Evolutionary conservation across 2,329 filamentous ascomycete genomes (phyloP).

Genomic region (Fusarium sacchari): DNA sequence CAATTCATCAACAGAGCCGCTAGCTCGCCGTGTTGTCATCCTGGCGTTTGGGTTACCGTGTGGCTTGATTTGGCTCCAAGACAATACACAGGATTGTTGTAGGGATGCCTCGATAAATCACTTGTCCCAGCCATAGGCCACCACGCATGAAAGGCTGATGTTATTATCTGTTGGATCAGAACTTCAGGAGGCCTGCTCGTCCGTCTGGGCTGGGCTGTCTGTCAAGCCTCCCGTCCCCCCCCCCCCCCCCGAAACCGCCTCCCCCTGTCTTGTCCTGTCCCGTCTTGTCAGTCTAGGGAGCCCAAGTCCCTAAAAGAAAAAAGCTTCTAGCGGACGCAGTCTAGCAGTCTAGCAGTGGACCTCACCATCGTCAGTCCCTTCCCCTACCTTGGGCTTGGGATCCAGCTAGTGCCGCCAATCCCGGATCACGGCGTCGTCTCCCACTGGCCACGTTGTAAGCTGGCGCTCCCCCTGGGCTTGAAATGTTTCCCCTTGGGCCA

Average conservation of each 20-base stretch:
- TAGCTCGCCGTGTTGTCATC: neutral
- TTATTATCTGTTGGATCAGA: neutral
- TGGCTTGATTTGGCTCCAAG: slow-evolving; percentile 1
- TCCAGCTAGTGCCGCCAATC: slow-evolving; percentile 32
- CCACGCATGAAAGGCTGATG: neutral
- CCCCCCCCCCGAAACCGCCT: slow-evolving; percentile 10
- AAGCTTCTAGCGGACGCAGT: slow-evolving; percentile 37
- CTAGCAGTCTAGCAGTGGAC: no score
- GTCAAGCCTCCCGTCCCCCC: neutral
- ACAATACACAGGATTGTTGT: neutral
- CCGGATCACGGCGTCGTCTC: slow-evolving; percentile 38
- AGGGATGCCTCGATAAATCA: slow-evolving; percentile 2
- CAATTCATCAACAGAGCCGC: neutral
- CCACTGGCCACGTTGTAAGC: slow-evolving; percentile 38
- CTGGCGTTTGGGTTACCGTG: slow-evolving; percentile 21
- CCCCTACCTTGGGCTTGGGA: slow-evolving; percentile 2
- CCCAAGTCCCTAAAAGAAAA: slow-evolving; percentile 29
- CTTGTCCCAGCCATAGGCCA: neutral
- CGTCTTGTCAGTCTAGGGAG: slow-evolving; percentile 7
- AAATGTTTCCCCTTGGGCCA: slow-evolving; percentile 20
- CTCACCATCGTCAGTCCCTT: slow-evolving; percentile 19
- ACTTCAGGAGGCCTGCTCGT: slow-evolving; percentile 11
- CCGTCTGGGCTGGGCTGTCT: neutral
- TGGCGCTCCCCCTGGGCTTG: slow-evolving; percentile 23
- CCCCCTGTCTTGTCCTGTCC: slow-evolving; percentile 16